Conservation (phyloP, 441 rosid genomes). For the Raphanus hybrid region DNA sequence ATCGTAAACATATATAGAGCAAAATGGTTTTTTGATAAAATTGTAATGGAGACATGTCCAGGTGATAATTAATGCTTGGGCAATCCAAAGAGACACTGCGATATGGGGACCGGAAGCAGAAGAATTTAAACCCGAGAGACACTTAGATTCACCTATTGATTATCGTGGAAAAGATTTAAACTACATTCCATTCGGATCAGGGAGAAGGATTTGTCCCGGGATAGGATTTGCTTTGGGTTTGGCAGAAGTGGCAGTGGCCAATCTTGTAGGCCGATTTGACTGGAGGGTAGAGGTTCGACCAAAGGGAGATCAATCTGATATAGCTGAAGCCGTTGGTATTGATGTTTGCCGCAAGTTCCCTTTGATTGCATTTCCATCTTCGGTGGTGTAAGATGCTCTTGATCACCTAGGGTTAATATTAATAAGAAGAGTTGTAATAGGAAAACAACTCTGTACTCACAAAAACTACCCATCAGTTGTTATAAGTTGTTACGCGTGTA, state of each 20-base stretch:
- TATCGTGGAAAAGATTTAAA: conserved; percentile 19
- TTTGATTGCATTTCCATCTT: conserved; percentile 18
- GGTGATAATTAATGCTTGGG: conserved; percentile 32
- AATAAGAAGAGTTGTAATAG: conserved; percentile 10
- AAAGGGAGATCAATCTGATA: conserved; percentile 11
- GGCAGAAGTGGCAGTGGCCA: conserved; percentile 12
- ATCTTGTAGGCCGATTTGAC: conserved; percentile 18
- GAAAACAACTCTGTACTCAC: background rate
- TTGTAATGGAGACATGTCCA: background rate
- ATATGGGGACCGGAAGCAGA: conserved; percentile 32
- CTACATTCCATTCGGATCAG: conserved; percentile 34
- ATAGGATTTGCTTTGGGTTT: conserved; percentile 12
- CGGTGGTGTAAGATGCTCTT: conserved; percentile 1
- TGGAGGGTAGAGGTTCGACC: conserved; percentile 1
- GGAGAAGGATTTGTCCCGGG: conserved; percentile 35
- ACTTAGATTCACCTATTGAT: conserved; percentile 2
- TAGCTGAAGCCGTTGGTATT: conserved; percentile 12
- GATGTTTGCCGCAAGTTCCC: conserved; percentile 32
- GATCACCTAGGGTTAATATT: background rate
- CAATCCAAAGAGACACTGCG: conserved; percentile 17
- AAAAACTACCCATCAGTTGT: background rate
- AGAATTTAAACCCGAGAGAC: conserved; percentile 31
- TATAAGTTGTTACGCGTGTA: background rate
- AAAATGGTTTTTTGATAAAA: background rate
- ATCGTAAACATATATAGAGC: background rate